Percentiles rank a stretch among this genome's conserved stretches.
Conservation (phyloP, 495 filamentous ascomycete genomes). For the Endocarpon pusillum region DNA sequence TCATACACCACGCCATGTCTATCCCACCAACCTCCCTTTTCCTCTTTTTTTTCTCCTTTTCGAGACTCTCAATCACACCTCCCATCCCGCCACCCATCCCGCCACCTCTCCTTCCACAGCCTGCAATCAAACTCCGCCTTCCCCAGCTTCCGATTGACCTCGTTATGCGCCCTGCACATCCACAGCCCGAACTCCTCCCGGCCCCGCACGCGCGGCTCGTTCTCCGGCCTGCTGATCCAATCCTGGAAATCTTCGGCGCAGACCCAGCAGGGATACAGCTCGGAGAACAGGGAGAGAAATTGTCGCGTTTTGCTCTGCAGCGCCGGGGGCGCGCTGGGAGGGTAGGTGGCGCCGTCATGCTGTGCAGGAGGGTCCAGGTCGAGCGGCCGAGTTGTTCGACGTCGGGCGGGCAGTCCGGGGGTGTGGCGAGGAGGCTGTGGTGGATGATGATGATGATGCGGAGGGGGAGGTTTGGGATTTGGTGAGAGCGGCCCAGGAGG, state of each 20-base stretch:
- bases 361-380: slow-evolving; percentile 87
- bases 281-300: slow-evolving; percentile 68
- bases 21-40: too few relatives aligned
- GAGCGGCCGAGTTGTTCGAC: slow-evolving; percentile 68
- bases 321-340: slow-evolving; percentile 38
- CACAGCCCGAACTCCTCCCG: slow-evolving; percentile 69
- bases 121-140: slow-evolving; percentile 84
- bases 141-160: slow-evolving; percentile 84
- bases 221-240: slow-evolving; percentile 57
- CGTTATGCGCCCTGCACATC: slow-evolving; percentile 97
- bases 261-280: slow-evolving; percentile 84
- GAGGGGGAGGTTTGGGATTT: slow-evolving; percentile 25
- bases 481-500: slow-evolving; percentile 50
- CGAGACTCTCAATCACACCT: slow-evolving; percentile 32
- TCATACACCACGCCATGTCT: too few relatives aligned
- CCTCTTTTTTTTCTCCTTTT: too few relatives aligned
- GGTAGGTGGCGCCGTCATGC: slow-evolving; percentile 79
- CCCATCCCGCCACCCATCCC: slow-evolving; percentile 85
- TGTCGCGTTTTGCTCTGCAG: slow-evolving; percentile 57
- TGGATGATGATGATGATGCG: slow-evolving; percentile 6
- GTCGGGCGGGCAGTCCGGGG: slow-evolving; percentile 33
- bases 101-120: slow-evolving; percentile 88
- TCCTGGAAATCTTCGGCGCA: slow-evolving; percentile 82
- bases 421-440: slow-evolving; percentile 9
- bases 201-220: slow-evolving; percentile 48